These are phyloP conservation scores for Groenewaldozyma sp. DNA, from an alignment of 1,139 yeast genomes.

Conservation along the genomic window DNA sequence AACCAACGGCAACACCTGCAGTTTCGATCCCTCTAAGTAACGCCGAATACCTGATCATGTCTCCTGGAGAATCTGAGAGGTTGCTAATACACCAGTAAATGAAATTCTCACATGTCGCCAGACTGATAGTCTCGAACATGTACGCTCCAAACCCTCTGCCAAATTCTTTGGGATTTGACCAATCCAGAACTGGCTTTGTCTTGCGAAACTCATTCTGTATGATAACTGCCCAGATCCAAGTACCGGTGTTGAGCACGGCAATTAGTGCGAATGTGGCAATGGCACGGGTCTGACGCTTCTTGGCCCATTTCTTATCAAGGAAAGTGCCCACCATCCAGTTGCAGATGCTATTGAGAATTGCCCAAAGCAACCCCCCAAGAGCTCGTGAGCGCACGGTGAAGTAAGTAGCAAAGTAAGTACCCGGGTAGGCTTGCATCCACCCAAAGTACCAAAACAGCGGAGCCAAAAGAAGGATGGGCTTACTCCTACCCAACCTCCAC, in stretches of 20 bases:
- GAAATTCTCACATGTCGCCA: not conserved
- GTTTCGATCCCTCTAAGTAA: conserved; percentile 1
- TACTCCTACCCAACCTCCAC: not conserved
- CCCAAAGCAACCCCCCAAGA: conserved; percentile 3
- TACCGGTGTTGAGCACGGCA: not conserved
- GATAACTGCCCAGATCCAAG: conserved; percentile 3
- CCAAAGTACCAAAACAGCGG: conserved; percentile 2
- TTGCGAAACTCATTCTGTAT: not conserved
- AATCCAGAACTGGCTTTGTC: conserved; percentile 1
- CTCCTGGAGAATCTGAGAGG: not conserved
- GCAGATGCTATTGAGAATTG: not conserved
- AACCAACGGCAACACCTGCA: conserved; percentile 2
- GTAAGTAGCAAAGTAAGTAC: conserved; percentile 1
- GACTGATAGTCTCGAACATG: not conserved
- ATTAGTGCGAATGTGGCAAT: not conserved
- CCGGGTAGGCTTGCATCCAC: not conserved
- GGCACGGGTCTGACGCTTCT: not conserved
- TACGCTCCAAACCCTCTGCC: conserved; percentile 2
- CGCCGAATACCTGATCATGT: not conserved
- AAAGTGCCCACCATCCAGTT: not conserved
- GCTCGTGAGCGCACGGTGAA: conserved; percentile 3
- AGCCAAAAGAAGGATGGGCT: not conserved
- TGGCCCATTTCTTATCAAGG: not conserved
- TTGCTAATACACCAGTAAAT: not conserved
- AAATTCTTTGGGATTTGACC: not conserved